These are phyloP conservation scores for Lumnitzera racemosa DNA, from an alignment of 345 rosid genomes.

Conservation along the genomic window DNA sequence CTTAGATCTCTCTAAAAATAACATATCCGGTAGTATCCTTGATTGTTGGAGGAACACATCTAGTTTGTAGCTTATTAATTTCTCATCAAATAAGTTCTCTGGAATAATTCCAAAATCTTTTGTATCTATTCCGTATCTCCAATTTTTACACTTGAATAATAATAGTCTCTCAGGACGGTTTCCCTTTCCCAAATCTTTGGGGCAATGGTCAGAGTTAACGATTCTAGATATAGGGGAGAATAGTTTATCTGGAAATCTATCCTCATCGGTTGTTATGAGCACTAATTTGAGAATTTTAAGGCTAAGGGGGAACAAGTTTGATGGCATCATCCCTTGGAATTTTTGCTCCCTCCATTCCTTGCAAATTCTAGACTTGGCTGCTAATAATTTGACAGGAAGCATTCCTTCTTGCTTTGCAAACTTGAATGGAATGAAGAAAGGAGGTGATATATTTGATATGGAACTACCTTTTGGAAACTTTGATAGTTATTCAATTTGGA, in stretches of 20 bases:
- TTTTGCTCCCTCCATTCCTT: constrained; percentile 6
- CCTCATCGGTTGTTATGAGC: neutral
- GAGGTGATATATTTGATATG: too few species aligned
- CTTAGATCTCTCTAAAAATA: neutral
- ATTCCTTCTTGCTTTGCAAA: constrained; percentile 11
- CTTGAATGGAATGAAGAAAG: neutral
- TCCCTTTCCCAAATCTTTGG: neutral
- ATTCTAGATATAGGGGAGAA: constrained; percentile 9
- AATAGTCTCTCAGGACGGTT: constrained; percentile 10
- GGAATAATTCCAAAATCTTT: constrained; percentile 1
- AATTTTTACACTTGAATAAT: neutral
- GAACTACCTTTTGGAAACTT: too few species aligned
- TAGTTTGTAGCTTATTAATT: neutral
- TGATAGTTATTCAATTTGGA: too few species aligned
- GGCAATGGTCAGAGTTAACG: neutral
- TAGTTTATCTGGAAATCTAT: neutral
- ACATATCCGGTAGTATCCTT: constrained; percentile 5
- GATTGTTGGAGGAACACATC: constrained; percentile 1
- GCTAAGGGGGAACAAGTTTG: neutral
- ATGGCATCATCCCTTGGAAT: neutral
- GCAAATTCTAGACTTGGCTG: constrained; percentile 15
- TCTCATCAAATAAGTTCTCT: neutral
- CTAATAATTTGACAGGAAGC: constrained; percentile 10
- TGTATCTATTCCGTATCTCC: neutral
- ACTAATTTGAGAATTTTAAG: neutral